Base-by-base conservation (phyloP, 1,284 basidiomycete species). In the Ceratobasidium sp. region DNA sequence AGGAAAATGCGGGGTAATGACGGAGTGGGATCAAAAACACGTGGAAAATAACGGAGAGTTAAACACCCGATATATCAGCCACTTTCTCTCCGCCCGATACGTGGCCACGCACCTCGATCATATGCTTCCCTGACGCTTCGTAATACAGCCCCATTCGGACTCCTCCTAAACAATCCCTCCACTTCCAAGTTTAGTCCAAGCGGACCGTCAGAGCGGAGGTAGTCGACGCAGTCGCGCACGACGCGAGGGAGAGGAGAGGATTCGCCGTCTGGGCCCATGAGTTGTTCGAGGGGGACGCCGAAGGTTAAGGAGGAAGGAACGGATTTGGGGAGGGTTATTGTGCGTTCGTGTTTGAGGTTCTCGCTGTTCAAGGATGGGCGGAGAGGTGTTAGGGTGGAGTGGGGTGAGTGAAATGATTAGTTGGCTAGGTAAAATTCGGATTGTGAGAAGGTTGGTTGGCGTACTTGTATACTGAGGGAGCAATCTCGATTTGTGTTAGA, bases 231-330 rank as follows among this genome's bases (percentile, higher is more conserved):
- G 79, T 96, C 94, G 77, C 87, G 90, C 50, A 95, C 87, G 0
- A 94, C 92, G 22, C 92, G 84, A 3, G 94, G 94, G 19, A 95
- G 84, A 9, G 91, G 89, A 54, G 90, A 90, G 78, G 91, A 92
- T 83, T 94, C 93, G 19, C 93, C 93, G 74, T 91, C 85, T 75
- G 86, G 89, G 8, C 93, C 93, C 93, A 95, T 95, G 29, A 95
- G 80, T 33, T 91, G 89, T 78, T 92, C 91, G 14, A 95, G 84
- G 1, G 92, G 89, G 0, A 94, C 91, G 9, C 93, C 93, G 79
- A 96, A 96, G 22, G 91, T 64, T 0, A 72, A 83, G 79, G 86
- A 87, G 0, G 91, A 89, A 7, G 87, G 86, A 1, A 84, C 84
- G 44, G 87, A 86, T 6, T 86, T 83, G 0, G 92, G 92, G 54